phyloP scores from a whole-genome alignment of 1,284 basidiomycete species.

The Rhodofomes roseus region DNA sequence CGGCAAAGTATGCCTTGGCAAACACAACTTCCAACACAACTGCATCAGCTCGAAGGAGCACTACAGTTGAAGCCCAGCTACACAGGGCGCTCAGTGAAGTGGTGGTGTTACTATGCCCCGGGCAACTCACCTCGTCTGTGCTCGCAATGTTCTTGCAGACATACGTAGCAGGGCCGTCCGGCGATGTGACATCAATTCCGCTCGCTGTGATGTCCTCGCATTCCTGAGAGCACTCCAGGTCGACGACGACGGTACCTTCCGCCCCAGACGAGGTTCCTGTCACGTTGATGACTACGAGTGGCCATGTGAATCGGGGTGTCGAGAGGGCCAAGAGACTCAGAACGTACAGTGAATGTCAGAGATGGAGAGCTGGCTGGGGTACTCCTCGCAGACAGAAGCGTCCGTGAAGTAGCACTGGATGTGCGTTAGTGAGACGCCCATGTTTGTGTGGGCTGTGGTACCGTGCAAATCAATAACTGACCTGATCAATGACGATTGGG shows the following conservation, averaged over 20 bases:
- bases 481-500: constrained; percentile 55
- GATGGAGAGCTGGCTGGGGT: constrained; percentile 48
- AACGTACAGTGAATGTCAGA: constrained; percentile 37
- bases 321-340: background rate
- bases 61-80: constrained; percentile 28
- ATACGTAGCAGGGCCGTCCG: constrained; percentile 34
- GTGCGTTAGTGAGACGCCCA: background rate
- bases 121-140: constrained; percentile 19
- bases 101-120: background rate
- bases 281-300: constrained; percentile 29
- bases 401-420: constrained; percentile 50
- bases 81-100: background rate
- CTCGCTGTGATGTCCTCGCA: constrained; percentile 37
- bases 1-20: no score
- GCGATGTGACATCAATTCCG: constrained; percentile 22
- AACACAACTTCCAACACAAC: no score
- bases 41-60: constrained; percentile 8
- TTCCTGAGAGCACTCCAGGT: constrained; percentile 34
- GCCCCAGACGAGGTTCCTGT: constrained; percentile 36
- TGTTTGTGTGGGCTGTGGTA: background rate
- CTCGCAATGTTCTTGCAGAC: constrained; percentile 40
- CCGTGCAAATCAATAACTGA: constrained; percentile 7
- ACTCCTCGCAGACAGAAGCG: constrained; percentile 41
- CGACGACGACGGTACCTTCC: constrained; percentile 34
- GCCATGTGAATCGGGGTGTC: background rate